Percentiles rank a stretch among this genome's conserved stretches.
Evolutionary conservation across 2,329 filamentous ascomycete genomes (phyloP).

Genomic region (Cytospora chrysosperma): DNA sequence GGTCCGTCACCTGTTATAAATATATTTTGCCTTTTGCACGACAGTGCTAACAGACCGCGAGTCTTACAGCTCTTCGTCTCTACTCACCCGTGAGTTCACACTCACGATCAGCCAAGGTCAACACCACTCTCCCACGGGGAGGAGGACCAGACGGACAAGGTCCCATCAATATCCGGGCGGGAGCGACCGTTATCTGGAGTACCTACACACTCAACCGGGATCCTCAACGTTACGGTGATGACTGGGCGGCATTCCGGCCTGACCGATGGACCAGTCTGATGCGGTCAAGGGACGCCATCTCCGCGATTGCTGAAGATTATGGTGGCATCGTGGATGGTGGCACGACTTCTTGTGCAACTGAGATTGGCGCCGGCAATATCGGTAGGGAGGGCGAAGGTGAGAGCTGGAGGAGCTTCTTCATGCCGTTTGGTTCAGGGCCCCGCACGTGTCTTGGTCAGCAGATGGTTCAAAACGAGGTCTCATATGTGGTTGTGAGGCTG

Average conservation of each 20-base stretch:
- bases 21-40: not conserved
- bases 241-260: conserved; percentile 22
- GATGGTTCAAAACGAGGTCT: conserved; percentile 17
- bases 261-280: conserved; percentile 16
- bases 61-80: conserved; percentile 16
- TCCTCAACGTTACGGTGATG: conserved; percentile 16
- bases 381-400: not conserved
- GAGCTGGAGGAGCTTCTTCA: conserved; percentile 17
- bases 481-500: conserved; percentile 20
- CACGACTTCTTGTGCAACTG: not conserved
- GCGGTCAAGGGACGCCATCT: not conserved
- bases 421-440: conserved; percentile 20
- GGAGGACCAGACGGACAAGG: conserved; percentile 12
- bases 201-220: conserved; percentile 23
- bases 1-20: not conserved
- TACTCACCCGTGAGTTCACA: conserved; percentile 21
- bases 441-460: conserved; percentile 19
- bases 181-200: conserved; percentile 22
- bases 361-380: not conserved
- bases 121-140: conserved; percentile 18
- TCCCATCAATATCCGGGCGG: conserved; percentile 14
- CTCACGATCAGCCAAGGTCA: conserved; percentile 13
- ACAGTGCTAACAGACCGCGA: not conserved
- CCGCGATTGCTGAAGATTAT: not conserved
- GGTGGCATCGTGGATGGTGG: not conserved